These are phyloP conservation scores for Apiotrichum mycotoxinovorans DNA, from an alignment of 1,284 basidiomycete species.

Conservation along the genomic window DNA sequence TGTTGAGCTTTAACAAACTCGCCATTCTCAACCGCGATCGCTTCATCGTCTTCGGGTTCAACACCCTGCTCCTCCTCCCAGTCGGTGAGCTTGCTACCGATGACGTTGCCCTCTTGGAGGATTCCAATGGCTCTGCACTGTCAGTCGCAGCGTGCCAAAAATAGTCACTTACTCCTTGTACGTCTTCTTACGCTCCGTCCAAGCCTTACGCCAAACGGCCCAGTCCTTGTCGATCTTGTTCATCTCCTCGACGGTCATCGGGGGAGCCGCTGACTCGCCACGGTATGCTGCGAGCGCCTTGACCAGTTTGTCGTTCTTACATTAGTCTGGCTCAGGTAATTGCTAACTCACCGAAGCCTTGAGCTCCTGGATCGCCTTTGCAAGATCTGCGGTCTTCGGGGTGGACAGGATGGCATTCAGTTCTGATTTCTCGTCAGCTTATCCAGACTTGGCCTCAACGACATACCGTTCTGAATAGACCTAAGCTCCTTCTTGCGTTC, in stretches of 20 bases:
- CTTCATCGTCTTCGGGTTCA: conserved; percentile 38
- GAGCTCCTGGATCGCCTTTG: conserved; percentile 32
- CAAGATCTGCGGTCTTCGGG: conserved; percentile 58
- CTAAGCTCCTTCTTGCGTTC: conserved; percentile 63
- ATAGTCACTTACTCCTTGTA: conserved; percentile 43
- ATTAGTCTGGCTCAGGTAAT: background rate
- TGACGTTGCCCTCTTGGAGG: conserved; percentile 28
- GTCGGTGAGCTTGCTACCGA: conserved; percentile 18
- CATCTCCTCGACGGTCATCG: conserved; percentile 35
- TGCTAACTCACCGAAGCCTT: conserved; percentile 31
- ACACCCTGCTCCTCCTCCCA: conserved; percentile 48
- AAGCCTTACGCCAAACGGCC: conserved; percentile 45
- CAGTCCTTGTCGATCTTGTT: conserved; percentile 44
- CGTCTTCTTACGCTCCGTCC: conserved; percentile 41
- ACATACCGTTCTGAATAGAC: conserved; percentile 56
- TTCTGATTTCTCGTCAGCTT: conserved; percentile 52
- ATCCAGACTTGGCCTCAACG: background rate
- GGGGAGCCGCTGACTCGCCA: conserved; percentile 19
- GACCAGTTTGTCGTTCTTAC: conserved; percentile 33
- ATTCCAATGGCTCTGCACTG: conserved; percentile 31
- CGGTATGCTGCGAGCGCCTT: conserved; percentile 30
- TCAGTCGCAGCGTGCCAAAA: background rate
- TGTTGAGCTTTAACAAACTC: conserved; percentile 30
- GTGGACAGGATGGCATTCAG: background rate
- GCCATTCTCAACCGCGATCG: conserved; percentile 36